Evolutionary conservation across 2,329 filamentous ascomycete species (phyloP).

Genomic region (Fusarium fujikuroi): DNA sequence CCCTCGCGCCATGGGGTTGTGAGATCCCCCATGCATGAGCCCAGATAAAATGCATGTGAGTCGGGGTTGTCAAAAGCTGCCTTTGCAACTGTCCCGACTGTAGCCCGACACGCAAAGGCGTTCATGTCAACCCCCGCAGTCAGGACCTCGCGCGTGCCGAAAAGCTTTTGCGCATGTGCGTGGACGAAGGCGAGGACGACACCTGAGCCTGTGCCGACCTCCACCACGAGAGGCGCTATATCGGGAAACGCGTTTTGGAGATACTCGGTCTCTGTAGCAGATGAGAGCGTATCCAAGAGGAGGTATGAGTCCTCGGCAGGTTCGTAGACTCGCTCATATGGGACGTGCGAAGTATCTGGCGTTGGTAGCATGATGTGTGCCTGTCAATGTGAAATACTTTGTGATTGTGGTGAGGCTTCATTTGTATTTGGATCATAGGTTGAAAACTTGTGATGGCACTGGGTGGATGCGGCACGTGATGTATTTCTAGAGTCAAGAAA

Average conservation of each 20-base stretch:
- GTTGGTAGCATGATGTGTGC: constrained; percentile 81
- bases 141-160: constrained; percentile 76
- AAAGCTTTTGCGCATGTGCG: constrained; percentile 77
- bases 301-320: constrained; percentile 97
- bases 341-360: constrained; percentile 90
- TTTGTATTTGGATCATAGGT: not conserved
- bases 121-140: constrained; percentile 88
- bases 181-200: constrained; percentile 91
- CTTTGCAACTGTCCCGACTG: constrained; percentile 72
- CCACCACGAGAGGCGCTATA: constrained; percentile 74
- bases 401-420: constrained; percentile 38
- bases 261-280: constrained; percentile 73
- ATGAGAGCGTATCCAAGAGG: constrained; percentile 89
- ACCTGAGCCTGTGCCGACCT: constrained; percentile 91
- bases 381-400: not conserved
- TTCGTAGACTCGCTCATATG: constrained; percentile 90
- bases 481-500: not conserved
- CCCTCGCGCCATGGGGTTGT: constrained; percentile 66
- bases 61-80: constrained; percentile 50
- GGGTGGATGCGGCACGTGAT: constrained; percentile 38
- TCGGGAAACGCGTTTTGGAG: constrained; percentile 70
- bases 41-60: constrained; percentile 67
- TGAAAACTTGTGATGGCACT: constrained; percentile 22
- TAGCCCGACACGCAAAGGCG: constrained; percentile 81
- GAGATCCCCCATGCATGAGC: constrained; percentile 77